phyloP scores from a whole-genome alignment of 202 grass and related monocot genomes.

The Setaria italica region DNA sequence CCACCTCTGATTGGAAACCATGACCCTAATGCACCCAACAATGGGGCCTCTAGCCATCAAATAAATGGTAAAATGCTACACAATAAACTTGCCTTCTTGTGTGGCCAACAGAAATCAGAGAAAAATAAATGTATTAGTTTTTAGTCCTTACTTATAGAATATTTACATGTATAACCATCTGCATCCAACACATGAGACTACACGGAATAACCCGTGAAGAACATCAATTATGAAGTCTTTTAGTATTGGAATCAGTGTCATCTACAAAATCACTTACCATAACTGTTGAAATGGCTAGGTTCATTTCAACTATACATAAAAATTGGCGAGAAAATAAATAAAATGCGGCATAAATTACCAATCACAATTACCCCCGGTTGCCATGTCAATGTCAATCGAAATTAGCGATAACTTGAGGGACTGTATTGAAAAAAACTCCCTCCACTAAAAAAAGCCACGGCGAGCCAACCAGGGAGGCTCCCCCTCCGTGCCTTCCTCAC shows the following conservation, averaged over 20 bases:
- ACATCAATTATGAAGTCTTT: no score
- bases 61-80: not conserved
- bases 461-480: not conserved
- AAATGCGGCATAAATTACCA: not conserved
- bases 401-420: not conserved
- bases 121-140: not conserved
- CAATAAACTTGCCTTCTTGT: not conserved
- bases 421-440: not conserved
- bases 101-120: not conserved
- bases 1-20: not conserved
- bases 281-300: not conserved
- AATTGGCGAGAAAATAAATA: not conserved
- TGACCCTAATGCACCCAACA: not conserved
- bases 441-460: slow-evolving; percentile 22
- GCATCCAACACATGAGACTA: no score
- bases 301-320: not conserved
- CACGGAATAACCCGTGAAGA: no score
- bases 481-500: not conserved
- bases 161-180: not conserved
- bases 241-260: not conserved
- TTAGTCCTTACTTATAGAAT: not conserved
- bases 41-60: not conserved
- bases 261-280: not conserved
- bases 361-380: not conserved
- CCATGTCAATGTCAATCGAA: not conserved